Base-by-base conservation (phyloP, 805 yeast genomes). In the Starmerella apis region DNA sequence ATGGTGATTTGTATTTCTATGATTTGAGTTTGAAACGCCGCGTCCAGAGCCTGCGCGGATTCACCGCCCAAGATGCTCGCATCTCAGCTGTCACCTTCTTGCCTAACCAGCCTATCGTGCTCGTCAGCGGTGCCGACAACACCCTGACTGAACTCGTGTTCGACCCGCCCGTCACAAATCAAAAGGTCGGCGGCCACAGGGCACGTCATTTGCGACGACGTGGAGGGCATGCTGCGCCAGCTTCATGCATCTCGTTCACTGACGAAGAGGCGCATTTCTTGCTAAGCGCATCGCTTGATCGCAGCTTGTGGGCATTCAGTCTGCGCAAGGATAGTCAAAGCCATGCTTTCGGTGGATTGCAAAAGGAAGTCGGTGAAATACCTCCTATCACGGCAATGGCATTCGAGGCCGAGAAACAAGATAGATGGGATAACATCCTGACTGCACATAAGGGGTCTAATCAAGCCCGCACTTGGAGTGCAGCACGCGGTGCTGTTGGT, bases 151-250 rank as follows among this genome's bases (percentile, higher is more conserved):
- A 92, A 66, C 84, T 73, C 59, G 96, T 87, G 0, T 92, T 92
- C 67, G 98, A 92, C 67, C 96, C 96, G 2, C 78, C 92, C 1
- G 69, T 88, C 46, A 68, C 81, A 4, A 77, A 81, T 1, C 78
- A 86, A 28, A 81, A 84, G 4, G 78, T 87, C 11, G 95, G 96
- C 1, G 49, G 44, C 2, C 59, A 57, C 30, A 44, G 56, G 2
- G 97, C 98, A 38, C 80, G 98, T 62, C 79, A 81, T 53, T 71
- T 94, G 60, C 78, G 98, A 64, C 83, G 94, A 0, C 77, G 98
- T 63, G 97, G 96, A 60, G 99, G 99, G n/a, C 98, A 92, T 65
- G 79, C 95, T 3, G 82, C 84, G 27, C 95, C 98, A 3, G 94
- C 97, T 2, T 73, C 82, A 0, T 63, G 77, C 4, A 78, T 92